These are phyloP conservation scores for Hyaloscypha finlandica DNA, from an alignment of 495 filamentous ascomycete species.

Conservation along the genomic window DNA sequence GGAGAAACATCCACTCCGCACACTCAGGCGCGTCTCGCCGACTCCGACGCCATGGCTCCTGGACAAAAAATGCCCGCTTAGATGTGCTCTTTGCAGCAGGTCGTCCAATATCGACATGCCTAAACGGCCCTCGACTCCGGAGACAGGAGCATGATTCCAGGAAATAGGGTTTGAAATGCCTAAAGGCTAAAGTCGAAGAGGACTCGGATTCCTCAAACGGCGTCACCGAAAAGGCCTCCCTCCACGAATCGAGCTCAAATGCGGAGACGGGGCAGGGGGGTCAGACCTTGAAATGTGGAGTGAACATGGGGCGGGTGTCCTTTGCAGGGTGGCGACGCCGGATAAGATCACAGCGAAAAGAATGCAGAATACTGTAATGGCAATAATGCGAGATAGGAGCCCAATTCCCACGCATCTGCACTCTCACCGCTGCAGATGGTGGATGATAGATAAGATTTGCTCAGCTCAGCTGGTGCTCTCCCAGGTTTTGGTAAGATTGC, in stretches of 20 bases:
- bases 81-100: not conserved
- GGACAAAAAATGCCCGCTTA: not conserved
- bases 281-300: slow-evolving; percentile 11
- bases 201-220: not conserved
- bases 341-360: slow-evolving; percentile 7
- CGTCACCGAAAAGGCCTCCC: not conserved
- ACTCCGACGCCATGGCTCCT: slow-evolving; percentile 5
- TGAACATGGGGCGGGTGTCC: not conserved
- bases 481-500: not conserved
- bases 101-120: not conserved
- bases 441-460: not conserved
- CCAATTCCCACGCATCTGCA: not conserved
- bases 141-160: not conserved
- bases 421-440: not conserved
- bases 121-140: not conserved
- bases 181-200: not conserved
- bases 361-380: no score
- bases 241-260: slow-evolving; percentile 1
- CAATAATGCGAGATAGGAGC: slow-evolving; percentile 13
- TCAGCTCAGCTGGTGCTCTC: not conserved
- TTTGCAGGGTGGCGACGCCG: slow-evolving; percentile 1
- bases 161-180: not conserved
- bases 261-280: not conserved
- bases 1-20: not conserved
- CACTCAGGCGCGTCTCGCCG: not conserved